Conservation (phyloP, 495 filamentous ascomycete genomes). For the Penicillium daleae region DNA sequence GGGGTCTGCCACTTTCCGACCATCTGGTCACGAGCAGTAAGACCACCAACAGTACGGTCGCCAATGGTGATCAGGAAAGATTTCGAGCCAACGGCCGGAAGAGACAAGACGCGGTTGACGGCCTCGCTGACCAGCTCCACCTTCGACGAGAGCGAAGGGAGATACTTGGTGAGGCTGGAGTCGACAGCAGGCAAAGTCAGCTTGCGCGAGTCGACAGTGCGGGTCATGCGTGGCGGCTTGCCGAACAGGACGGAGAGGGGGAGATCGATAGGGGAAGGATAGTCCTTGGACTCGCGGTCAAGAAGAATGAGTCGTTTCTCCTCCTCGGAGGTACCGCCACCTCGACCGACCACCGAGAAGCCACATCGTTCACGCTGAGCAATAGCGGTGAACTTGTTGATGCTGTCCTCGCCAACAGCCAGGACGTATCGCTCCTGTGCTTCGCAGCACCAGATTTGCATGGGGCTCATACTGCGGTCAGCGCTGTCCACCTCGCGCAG, state of each 20-base stretch:
- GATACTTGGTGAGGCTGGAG: slow-evolving; percentile 61
- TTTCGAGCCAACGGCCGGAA: slow-evolving; percentile 92
- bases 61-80: slow-evolving; percentile 97
- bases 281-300: slow-evolving; percentile 78
- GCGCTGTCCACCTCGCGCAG: slow-evolving; percentile 88
- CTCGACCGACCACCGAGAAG: slow-evolving; percentile 88
- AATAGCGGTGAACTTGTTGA: slow-evolving; percentile 84
- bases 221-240: slow-evolving; percentile 81
- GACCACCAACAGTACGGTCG: slow-evolving; percentile 87
- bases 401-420: slow-evolving; percentile 72
- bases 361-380: slow-evolving; percentile 87
- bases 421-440: slow-evolving; percentile 96
- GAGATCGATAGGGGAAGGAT: slow-evolving; percentile 82
- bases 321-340: slow-evolving; percentile 62
- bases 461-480: slow-evolving; percentile 87
- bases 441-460: slow-evolving; percentile 97
- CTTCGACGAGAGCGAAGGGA: slow-evolving; percentile 62
- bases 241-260: slow-evolving; percentile 93
- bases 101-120: slow-evolving; percentile 74
- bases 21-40: slow-evolving; percentile 91
- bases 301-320: slow-evolving; percentile 75
- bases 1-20: slow-evolving; percentile 97
- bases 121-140: slow-evolving; percentile 71
- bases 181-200: slow-evolving; percentile 74
- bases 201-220: slow-evolving; percentile 75